A percentile compares a stretch with the other conserved stretches of the same genome.
Conservation (phyloP, 192 early-diverging fungal species). For the Mortierella hygrophila region DNA sequence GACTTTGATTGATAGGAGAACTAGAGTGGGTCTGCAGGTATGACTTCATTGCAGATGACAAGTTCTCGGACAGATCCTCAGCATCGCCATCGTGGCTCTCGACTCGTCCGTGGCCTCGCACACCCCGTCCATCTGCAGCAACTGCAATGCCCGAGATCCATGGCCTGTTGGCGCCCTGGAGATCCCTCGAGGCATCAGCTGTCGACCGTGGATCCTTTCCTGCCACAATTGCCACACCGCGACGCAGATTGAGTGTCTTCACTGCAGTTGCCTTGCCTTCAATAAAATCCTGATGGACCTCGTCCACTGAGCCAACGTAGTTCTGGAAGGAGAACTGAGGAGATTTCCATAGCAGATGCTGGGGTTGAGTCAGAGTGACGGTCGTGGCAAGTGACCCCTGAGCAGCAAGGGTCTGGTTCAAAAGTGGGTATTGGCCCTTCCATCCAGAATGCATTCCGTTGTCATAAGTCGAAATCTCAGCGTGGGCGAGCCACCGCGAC, state of each 20-base stretch:
- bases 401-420: constrained; percentile 46
- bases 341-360: constrained; percentile 60
- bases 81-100: constrained; percentile 50
- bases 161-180: constrained; percentile 38
- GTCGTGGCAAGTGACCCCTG: constrained; percentile 28
- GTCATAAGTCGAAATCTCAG: constrained; percentile 67
- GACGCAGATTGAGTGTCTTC: constrained; percentile 58
- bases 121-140: constrained; percentile 21
- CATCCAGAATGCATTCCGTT: constrained; percentile 52
- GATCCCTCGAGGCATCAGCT: constrained; percentile 13
- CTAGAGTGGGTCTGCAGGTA: constrained; percentile 29
- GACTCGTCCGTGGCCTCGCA: constrained; percentile 24
- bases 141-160: constrained; percentile 37
- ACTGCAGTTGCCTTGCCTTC: constrained; percentile 57
- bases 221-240: constrained; percentile 55
- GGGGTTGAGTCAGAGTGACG: constrained; percentile 50
- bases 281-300: constrained; percentile 41
- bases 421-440: constrained; percentile 54
- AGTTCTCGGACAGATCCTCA: constrained; percentile 40
- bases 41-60: constrained; percentile 36
- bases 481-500: constrained; percentile 61
- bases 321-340: constrained; percentile 66
- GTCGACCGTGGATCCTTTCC: constrained; percentile 54
- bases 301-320: constrained; percentile 48
- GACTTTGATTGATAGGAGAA: constrained; percentile 49